Base-by-base conservation (phyloP, 495 filamentous ascomycete genomes). In the Xylaria bambusicola region DNA sequence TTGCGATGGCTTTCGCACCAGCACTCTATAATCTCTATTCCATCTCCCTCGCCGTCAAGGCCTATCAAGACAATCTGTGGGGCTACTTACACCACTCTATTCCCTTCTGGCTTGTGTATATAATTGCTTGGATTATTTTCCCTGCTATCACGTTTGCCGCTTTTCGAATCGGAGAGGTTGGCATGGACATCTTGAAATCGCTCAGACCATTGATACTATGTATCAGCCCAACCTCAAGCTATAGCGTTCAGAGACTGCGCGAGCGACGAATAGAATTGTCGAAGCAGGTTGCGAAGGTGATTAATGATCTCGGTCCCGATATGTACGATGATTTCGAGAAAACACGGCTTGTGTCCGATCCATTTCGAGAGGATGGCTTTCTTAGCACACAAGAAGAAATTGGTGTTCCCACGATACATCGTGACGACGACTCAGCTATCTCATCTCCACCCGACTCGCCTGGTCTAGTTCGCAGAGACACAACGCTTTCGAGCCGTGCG, bases 141-240 rank as follows among this genome's bases (percentile, higher is more conserved):
- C 91, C 92, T 1, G 80, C 86, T 21, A 89, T 97, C 72, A 96
- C 92, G 3, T 97, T 96, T 69, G 93, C 91, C 2, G 92, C 95
- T 8, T 86, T 99, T 33, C 89, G 94, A 5, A 96, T 98, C 66
- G 94, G 94, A 42, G 94, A 99, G 72, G 86, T 93, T 49, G 94
- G 92, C 29, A 98, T 99, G 93, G 94, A 99, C 67, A 97, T 99
- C 47, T 62, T 92, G 75, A 99, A 98, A 74, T 98, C 94, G 0
- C 84, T 99, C 12, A 84, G 90, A 1, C 94, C 94, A 1, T 85
- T 99, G 8, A 75, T 95, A n/a, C 75, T 97, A n/a, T 91, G 86
- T 48, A 80, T 99, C 58, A 89, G 88, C 63, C 94, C 94, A 2
- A 85, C 85, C 8, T 91, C 90, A 1, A 86, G 86, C 70, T 96